Percentiles rank a stretch among this genome's conserved stretches.
These are phyloP conservation scores for Aspergillus uvarum DNA, from an alignment of 2,329 filamentous ascomycete species.

Conservation along the genomic window DNA sequence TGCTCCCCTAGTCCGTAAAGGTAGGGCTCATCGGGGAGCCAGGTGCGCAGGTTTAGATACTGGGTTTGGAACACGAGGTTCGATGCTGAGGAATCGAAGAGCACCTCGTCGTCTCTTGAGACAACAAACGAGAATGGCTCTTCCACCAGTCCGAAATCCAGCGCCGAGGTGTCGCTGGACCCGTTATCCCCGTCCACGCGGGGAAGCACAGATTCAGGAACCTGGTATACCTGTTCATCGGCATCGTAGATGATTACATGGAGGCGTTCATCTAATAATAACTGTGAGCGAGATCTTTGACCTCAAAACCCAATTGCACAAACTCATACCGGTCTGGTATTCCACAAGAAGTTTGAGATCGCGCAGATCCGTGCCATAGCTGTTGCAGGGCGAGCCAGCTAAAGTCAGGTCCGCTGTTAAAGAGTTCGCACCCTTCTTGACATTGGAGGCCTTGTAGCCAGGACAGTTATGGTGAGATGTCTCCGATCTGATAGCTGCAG, in stretches of 20 bases:
- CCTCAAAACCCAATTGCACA: too few relatives aligned
- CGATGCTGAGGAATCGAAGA: constrained; percentile 69
- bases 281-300: background rate
- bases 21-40: constrained; percentile 65
- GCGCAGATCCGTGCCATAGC: constrained; percentile 58
- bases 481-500: constrained; percentile 23
- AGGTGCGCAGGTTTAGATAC: constrained; percentile 71
- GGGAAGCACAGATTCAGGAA: constrained; percentile 67
- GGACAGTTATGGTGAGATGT: constrained; percentile 30
- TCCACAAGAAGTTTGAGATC: constrained; percentile 60
- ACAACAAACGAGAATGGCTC: constrained; percentile 70
- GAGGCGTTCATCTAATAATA: constrained; percentile 59
- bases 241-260: constrained; percentile 74
- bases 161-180: constrained; percentile 46
- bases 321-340: constrained; percentile 57
- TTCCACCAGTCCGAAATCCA: constrained; percentile 52
- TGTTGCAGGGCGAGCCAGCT: constrained; percentile 64
- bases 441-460: constrained; percentile 40
- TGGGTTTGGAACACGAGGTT: constrained; percentile 74
- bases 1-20: constrained; percentile 80
- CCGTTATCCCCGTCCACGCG: constrained; percentile 52
- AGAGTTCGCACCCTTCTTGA: constrained; percentile 40
- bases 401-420: constrained; percentile 70
- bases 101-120: constrained; percentile 34
- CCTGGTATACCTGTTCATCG: constrained; percentile 69